Evolutionary conservation across 768 basidiomycete species (phyloP), one percentile per base, ranked within the genome.

Genomic region (Pisolithus microcarpus): DNA sequence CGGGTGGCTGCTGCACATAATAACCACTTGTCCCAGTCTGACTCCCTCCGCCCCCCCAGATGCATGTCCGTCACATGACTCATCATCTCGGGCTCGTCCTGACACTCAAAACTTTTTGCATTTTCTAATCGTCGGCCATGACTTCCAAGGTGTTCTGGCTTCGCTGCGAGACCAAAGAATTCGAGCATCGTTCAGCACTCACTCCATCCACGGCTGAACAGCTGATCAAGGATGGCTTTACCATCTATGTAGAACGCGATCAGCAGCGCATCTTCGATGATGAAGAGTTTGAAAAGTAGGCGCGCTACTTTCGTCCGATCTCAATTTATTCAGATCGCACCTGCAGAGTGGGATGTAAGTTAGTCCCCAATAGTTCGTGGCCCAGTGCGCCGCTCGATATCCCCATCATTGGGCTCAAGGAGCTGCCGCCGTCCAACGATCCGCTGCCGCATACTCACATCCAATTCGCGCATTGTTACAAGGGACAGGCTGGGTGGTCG

Each of bases 401-500:
- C 31, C 85, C 87, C 39, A 94, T 99, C 68, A 84, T 97, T 60
- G 96, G 96, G 5, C 77, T 99, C 67, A 99, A 99, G 74, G 96
- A 98, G 64, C 81, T 98, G n/a, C 82, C 87, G 21, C 80, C 72
- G 49, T 94, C 91, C 38, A 76, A 79, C 43, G 82, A 83, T 31
- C 87, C 95, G 19, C 73, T 99, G 16, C 82, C 80, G 7, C 96
- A 99, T 69, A 91, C 89, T 2, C 96, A 99, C 69, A 92, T 99
- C 63, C 92, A 96, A 61, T 99, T 98, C 60, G 94, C 93, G 4
- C 96, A 98, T 67, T 96, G 94, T 70, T 98, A 90, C 79, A 99
- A 99, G 71, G 72, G 80, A 39, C 96, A 99, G 66, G 91, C 77
- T 2, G 96, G 96, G 19, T 99, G 96, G 95, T 76, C 81, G 8